These are phyloP conservation scores for Curvularia eragrostidis DNA, from an alignment of 2,329 filamentous ascomycete genomes.

Conservation along the genomic window DNA sequence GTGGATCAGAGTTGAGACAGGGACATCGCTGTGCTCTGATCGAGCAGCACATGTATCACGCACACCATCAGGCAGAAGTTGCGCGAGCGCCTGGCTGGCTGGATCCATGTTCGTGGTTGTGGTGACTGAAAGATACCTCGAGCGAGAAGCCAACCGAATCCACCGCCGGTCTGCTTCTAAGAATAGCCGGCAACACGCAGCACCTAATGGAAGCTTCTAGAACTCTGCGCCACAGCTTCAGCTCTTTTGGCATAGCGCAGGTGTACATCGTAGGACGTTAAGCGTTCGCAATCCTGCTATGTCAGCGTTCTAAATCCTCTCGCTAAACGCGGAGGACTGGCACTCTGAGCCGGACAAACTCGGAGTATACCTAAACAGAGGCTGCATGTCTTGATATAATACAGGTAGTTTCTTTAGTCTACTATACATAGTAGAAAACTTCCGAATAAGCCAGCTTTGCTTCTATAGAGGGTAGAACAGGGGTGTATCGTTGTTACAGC, in stretches of 20 bases:
- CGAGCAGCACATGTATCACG: constrained; percentile 10
- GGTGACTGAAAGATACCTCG: not conserved
- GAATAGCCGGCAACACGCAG: not conserved
- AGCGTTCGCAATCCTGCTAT: no score
- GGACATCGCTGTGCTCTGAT: no score
- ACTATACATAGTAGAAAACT: no score
- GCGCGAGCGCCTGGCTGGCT: constrained; percentile 20
- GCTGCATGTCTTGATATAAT: no score
- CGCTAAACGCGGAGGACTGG: no score
- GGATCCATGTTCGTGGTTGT: constrained; percentile 14
- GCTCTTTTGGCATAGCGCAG: not conserved
- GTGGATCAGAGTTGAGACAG: constrained; percentile 16
- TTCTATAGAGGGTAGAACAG: no score
- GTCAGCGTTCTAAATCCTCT: no score
- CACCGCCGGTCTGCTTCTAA: not conserved
- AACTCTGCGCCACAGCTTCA: not conserved
- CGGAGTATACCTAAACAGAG: no score
- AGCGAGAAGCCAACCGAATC: not conserved
- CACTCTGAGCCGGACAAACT: no score
- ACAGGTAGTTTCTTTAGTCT: no score
- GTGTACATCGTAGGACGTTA: not conserved
- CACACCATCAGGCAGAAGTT: constrained; percentile 12
- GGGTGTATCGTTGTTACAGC: no score
- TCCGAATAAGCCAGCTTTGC: no score
- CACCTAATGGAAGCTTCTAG: not conserved